phyloP scores from a whole-genome alignment of 169 alveolate species.

The Cyclospora cayetanensis region DNA sequence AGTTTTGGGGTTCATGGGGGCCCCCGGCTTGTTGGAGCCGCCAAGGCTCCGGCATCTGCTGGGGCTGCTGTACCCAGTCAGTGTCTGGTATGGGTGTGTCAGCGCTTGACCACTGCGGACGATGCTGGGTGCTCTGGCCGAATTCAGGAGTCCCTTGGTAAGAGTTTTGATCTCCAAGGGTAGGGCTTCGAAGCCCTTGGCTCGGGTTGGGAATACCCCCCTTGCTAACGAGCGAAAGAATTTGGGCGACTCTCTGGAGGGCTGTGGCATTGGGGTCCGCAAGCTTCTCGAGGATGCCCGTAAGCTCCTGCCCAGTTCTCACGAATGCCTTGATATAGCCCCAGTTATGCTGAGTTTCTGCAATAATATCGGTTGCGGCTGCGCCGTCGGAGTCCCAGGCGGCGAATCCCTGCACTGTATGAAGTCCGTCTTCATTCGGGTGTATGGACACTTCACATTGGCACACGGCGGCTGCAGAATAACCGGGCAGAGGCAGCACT shows the following conservation, averaged over 20 bases:
- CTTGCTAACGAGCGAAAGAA: neutral
- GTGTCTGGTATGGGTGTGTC: too few species aligned
- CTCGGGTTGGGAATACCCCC: neutral
- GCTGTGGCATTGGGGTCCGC: neutral
- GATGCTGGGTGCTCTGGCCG: too few species aligned
- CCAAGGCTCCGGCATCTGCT: too few species aligned
- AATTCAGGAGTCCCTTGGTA: too few species aligned
- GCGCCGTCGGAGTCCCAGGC: constrained; percentile 34
- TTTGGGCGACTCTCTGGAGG: neutral
- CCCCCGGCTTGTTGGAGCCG: too few species aligned
- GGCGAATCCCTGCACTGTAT: neutral
- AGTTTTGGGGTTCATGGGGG: too few species aligned
- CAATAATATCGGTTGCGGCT: neutral
- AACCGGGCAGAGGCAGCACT: constrained; percentile 53
- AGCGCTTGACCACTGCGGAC: too few species aligned
- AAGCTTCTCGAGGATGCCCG: neutral
- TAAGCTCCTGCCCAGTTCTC: neutral
- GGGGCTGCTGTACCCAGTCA: too few species aligned
- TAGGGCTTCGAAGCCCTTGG: too few species aligned
- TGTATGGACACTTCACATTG: constrained; percentile 34
- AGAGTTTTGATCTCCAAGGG: too few species aligned
- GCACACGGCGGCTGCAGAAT: constrained; percentile 42
- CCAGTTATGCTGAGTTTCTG: constrained; percentile 26
- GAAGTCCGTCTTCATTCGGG: constrained; percentile 4
- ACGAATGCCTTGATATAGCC: neutral